Percentiles rank a stretch among this genome's conserved stretches.
Conservation (phyloP, 1,284 basidiomycete species). For the Xanthoconium separans region DNA sequence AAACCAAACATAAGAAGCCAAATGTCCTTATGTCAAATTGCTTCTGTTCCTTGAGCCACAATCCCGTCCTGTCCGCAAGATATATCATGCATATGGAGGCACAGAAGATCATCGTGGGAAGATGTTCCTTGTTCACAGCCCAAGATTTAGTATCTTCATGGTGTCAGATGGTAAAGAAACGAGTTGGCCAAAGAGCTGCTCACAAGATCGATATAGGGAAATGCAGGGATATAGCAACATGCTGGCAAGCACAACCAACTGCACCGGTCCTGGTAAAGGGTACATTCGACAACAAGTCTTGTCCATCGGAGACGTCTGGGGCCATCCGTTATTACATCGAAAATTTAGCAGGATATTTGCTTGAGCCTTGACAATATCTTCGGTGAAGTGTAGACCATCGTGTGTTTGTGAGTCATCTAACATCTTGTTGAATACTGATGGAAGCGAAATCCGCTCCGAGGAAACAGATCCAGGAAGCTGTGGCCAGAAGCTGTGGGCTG, state of each 20-base stretch:
- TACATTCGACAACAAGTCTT: slow-evolving; percentile 85
- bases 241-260: slow-evolving; percentile 55
- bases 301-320: slow-evolving; percentile 69
- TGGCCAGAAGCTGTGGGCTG: slow-evolving; percentile 33
- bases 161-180: slow-evolving; percentile 11
- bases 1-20: slow-evolving; percentile 51
- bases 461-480: slow-evolving; percentile 23
- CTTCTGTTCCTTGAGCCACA: slow-evolving; percentile 89
- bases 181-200: slow-evolving; percentile 5
- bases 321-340: slow-evolving; percentile 74
- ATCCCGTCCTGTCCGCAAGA: slow-evolving; percentile 75
- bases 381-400: slow-evolving; percentile 83
- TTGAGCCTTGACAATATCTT: slow-evolving; percentile 64
- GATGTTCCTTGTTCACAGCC: slow-evolving; percentile 28
- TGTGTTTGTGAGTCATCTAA: slow-evolving; percentile 69
- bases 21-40: slow-evolving; percentile 74
- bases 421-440: slow-evolving; percentile 78
- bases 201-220: slow-evolving; percentile 19
- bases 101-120: slow-evolving; percentile 62
- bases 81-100: slow-evolving; percentile 66
- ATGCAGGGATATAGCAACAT: slow-evolving; percentile 20
- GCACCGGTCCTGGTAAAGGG: slow-evolving; percentile 62
- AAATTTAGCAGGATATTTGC: slow-evolving; percentile 80
- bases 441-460: slow-evolving; percentile 54
- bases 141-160: slow-evolving; percentile 28